Base-by-base conservation (phyloP, 2,329 filamentous ascomycete genomes). In the Ascosphaera acerosa region DNA sequence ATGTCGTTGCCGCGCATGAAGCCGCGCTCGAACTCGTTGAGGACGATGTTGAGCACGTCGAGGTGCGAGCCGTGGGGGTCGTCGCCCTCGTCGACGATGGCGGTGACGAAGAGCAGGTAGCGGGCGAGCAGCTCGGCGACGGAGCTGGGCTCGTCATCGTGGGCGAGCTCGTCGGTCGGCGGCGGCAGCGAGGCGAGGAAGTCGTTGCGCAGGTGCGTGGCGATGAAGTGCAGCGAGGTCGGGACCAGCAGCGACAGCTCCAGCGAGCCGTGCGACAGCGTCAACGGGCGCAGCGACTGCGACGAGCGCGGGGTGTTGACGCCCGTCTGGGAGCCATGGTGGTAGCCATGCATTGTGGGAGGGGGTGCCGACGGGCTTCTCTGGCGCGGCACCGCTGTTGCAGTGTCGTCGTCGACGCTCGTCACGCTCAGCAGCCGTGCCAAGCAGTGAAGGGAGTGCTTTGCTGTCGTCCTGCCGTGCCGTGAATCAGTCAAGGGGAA, bases 91-190 rank as follows among this genome's bases (percentile, higher is more conserved):
- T 91, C 80, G 23, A 92, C 76, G 58, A 92, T 77, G 39, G 67
- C 61, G 40, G 84, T 81, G 37, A 92, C 66, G 50, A 80, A 89
- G 43, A 80, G 81, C 49, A 97, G 70, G 55, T 90, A 97, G 50
- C 84, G 70, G 37, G 80, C 82, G 18, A 97, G 80, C 36, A 97
- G 64, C 59, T 97, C 87, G 28, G 78, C 61, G 29, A 82, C 70
- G 15, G 89, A 97, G 22, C 87, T 94, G n/a, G 87, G 87, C 61
- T 97, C 89, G 44, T 97, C 87, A 61, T 97, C 89, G 50, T 84
- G 81, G 37, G 87, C 89, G 40, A 94, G 69, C 61, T 97, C 87
- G 51, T 97, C 87, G 50, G 89, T 97, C 35, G 87, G 77, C 45
- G 72, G 64, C 33, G 89, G 89, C 42, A 97, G 66, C 40, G 72